Base-by-base conservation (phyloP, 306 rosid species). In the Trifolium fragiferum region DNA sequence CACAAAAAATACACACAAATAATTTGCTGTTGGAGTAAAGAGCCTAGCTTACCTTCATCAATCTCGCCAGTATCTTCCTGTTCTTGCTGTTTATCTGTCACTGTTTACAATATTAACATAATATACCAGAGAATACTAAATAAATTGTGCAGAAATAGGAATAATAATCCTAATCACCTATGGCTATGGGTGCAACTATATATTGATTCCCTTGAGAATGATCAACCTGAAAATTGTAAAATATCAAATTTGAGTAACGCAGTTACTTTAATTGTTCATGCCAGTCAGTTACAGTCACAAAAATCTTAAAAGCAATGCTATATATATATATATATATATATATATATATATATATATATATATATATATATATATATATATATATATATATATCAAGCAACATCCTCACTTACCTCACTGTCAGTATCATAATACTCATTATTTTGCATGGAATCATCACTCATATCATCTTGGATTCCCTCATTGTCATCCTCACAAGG, bases 131-230 rank as follows among this genome's bases (percentile, higher is more conserved):
- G 61, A 51, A 78, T 46, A 71, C 60, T 19, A 44, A 43, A n/a
- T 11, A 82, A 53, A 35, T 16, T 33, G 67, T 53, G 46, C 12
- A 53, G 15, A 10, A 67, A 30, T 14, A 50, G 66, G 38, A 41
- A 21, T 49, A 32, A 43, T 43, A 14, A 68, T 43, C 68, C 66
- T 68, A 65, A 72, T 70, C 87, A 91, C 98, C 94, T 55, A 76
- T 80, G 38, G 91, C 94, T 55, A 76, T 80, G 38, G 91, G 97
- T 51, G 88, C 94, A 80, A 91, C 89, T 74, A 88, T 64, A 72
- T 87, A 91, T 58, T 68, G 87, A 80, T 85, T 80, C 64, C 86
- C 96, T 76, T 80, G 91, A 40, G 90, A 80, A 64, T 86, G 86
- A 80, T 82, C 85, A 68, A 85, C 90, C 98, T 92, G 87, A 49